These are phyloP conservation scores for Logfia minima DNA, from an alignment of 129 eudicot species.

Conservation along the genomic window DNA sequence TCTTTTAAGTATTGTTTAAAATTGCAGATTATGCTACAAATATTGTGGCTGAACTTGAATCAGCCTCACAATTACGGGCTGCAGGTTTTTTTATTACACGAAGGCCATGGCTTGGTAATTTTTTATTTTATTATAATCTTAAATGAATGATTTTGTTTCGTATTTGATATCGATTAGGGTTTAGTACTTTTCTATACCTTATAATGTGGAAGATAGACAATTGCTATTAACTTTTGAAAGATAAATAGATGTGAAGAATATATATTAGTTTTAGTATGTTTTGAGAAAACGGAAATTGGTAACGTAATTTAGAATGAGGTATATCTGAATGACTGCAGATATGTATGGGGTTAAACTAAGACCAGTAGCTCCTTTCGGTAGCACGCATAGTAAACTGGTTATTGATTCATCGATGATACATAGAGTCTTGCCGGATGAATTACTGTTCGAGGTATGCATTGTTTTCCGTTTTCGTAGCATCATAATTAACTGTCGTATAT, in stretches of 20 bases:
- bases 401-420: slow-evolving; percentile 76
- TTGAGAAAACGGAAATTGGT: neutral
- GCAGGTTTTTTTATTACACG: slow-evolving; percentile 75
- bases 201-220: neutral
- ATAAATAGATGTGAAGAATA: neutral
- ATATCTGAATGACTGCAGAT: slow-evolving; percentile 47
- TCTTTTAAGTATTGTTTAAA: neutral
- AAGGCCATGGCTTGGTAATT: slow-evolving; percentile 97
- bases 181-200: neutral
- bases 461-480: neutral
- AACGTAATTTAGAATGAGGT: neutral
- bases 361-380: slow-evolving; percentile 85
- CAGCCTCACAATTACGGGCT: slow-evolving; percentile 67
- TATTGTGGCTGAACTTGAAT: slow-evolving; percentile 76
- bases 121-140: neutral
- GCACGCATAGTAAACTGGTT: slow-evolving; percentile 53
- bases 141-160: neutral
- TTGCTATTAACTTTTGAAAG: neutral
- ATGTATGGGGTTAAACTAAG: slow-evolving; percentile 83
- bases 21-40: slow-evolving; percentile 53
- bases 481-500: neutral
- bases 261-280: too few relatives aligned
- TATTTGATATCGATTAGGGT: neutral
- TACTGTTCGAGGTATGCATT: slow-evolving; percentile 74
- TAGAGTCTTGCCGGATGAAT: slow-evolving; percentile 80